phyloP scores from a whole-genome alignment of 768 basidiomycete species.

The Macrolepiota dolichaula region DNA sequence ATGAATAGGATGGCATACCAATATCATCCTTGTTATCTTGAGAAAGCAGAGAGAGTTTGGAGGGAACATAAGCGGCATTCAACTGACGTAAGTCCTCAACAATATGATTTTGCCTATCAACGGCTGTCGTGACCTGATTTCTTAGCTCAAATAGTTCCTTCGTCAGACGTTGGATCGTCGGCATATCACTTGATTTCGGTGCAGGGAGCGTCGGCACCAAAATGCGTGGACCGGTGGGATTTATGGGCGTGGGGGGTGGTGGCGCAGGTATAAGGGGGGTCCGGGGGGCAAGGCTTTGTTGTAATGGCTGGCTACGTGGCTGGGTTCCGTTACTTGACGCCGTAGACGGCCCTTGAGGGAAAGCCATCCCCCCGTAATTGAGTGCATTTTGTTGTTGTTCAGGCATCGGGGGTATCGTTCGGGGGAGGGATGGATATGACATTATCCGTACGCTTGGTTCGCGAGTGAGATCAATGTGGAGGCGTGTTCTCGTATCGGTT shows the following conservation, averaged over 20 bases:
- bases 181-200: background rate
- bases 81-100: constrained; percentile 22
- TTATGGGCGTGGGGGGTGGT: background rate
- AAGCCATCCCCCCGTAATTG: background rate
- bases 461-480: background rate
- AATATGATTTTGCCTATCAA: constrained; percentile 24
- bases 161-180: constrained; percentile 18
- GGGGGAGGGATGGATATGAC: background rate
- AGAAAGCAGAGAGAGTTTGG: background rate
- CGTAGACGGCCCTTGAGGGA: background rate
- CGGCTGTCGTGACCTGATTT: constrained; percentile 19
- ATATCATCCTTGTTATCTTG: background rate
- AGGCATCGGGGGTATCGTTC: background rate
- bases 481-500: background rate
- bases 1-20: background rate
- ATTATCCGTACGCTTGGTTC: background rate
- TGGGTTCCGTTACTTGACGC: background rate
- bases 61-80: constrained; percentile 13
- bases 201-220: background rate
- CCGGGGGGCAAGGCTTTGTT: background rate
- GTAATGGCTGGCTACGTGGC: background rate
- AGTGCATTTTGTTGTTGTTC: background rate
- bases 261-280: background rate
- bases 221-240: background rate
- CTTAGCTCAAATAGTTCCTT: constrained; percentile 25